Evolutionary conservation across 2,329 filamentous ascomycete species (phyloP).

Genomic region (Xylariaceae sp.): DNA sequence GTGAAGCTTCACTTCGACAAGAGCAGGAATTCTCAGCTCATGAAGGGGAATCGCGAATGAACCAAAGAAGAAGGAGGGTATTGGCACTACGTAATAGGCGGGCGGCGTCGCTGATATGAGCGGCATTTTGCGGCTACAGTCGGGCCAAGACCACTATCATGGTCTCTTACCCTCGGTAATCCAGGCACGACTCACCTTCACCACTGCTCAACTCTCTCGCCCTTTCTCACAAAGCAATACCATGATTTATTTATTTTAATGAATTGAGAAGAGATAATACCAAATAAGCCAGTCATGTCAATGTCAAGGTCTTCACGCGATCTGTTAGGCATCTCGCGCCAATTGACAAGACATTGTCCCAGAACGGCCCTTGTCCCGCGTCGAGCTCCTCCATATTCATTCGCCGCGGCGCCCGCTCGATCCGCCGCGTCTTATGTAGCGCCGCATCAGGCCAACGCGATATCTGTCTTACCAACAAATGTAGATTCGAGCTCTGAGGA

Average conservation of each 20-base stretch:
- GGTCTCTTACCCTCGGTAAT: neutral
- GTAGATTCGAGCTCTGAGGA: constrained; percentile 73
- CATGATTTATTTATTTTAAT: neutral
- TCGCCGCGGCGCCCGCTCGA: constrained; percentile 23
- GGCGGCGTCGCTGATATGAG: neutral
- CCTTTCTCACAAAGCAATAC: neutral
- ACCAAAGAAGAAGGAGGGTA: no score
- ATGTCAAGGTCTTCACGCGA: constrained; percentile 43
- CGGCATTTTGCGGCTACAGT: constrained; percentile 19
- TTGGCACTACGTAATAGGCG: neutral
- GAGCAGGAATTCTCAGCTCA: no score
- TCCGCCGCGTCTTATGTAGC: constrained; percentile 71
- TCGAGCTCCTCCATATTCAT: constrained; percentile 21
- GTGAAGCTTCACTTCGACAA: no score
- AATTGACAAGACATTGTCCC: constrained; percentile 35
- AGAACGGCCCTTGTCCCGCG: constrained; percentile 29
- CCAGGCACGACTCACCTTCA: neutral
- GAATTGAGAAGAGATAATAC: constrained; percentile 1
- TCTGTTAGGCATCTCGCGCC: constrained; percentile 40
- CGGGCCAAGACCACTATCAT: constrained; percentile 8
- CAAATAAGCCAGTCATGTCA: constrained; percentile 38
- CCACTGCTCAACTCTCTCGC: neutral
- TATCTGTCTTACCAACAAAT: constrained; percentile 70
- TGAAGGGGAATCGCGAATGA: no score
- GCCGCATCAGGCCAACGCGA: constrained; percentile 72